Conservation (phyloP, 2,329 filamentous ascomycete species). For the Calonectria hawksworthii region DNA sequence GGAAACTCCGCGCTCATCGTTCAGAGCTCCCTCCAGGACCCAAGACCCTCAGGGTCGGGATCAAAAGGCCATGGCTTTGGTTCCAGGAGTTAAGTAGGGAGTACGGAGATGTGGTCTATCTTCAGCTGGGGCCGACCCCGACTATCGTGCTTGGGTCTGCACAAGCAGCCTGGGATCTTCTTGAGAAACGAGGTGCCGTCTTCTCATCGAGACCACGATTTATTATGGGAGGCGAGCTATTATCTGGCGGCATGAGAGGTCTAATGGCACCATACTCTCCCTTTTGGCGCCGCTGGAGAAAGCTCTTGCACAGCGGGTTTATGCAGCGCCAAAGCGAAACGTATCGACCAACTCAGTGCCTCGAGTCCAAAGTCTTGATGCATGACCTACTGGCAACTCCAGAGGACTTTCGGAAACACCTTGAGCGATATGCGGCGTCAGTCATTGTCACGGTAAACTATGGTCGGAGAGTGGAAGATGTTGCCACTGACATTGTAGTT, state of each 20-base stretch:
- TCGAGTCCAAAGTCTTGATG: slow-evolving; percentile 58
- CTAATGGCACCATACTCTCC: slow-evolving; percentile 59
- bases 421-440: slow-evolving; percentile 52
- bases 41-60: slow-evolving; percentile 52
- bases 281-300: slow-evolving; percentile 60
- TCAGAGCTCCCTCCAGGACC: slow-evolving; percentile 56
- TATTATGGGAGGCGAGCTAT: slow-evolving; percentile 59
- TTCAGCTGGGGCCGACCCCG: slow-evolving; percentile 57
- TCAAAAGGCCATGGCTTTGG: slow-evolving; percentile 59
- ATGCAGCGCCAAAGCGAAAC: slow-evolving; percentile 59
- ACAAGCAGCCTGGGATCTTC: slow-evolving; percentile 58
- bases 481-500: slow-evolving; percentile 53
- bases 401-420: slow-evolving; percentile 39
- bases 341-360: slow-evolving; percentile 56
- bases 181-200: slow-evolving; percentile 58
- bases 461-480: slow-evolving; percentile 49
- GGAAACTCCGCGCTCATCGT: slow-evolving; percentile 55
- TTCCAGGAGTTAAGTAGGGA: slow-evolving; percentile 55
- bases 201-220: slow-evolving; percentile 62
- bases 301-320: slow-evolving; percentile 58
- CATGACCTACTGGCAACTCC: slow-evolving; percentile 53
- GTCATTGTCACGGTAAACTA: slow-evolving; percentile 60
- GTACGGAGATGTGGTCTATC: slow-evolving; percentile 58
- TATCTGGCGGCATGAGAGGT: slow-evolving; percentile 57
- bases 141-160: slow-evolving; percentile 59